Percentiles rank a stretch among this genome's conserved stretches.
Evolutionary conservation across 345 rosid genomes (phyloP).

Genomic region (Moricandia moricandioides): DNA sequence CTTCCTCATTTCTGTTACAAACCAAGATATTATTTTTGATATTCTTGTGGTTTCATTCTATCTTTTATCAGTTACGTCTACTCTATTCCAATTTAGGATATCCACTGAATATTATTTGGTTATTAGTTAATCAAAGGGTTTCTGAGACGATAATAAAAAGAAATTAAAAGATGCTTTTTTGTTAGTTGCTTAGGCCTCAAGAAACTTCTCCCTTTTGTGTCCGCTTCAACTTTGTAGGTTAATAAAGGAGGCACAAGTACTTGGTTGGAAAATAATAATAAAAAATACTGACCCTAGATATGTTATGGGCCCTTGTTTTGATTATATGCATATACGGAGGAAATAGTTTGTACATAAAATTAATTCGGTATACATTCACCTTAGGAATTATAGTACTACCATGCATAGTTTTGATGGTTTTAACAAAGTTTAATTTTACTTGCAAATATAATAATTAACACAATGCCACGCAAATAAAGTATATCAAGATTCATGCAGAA

Average conservation of each 20-base stretch:
- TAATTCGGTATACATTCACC: neutral
- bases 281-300: neutral
- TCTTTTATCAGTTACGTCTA: neutral
- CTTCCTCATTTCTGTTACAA: neutral
- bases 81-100: neutral
- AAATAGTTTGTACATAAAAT: neutral
- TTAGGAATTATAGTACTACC: neutral
- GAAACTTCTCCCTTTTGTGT: neutral
- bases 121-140: neutral
- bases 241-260: neutral
- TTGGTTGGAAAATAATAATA: neutral
- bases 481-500: neutral
- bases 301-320: neutral
- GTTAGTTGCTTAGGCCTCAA: neutral
- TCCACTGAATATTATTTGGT: neutral
- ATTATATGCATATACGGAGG: neutral
- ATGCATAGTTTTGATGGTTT: neutral
- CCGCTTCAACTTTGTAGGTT: neutral
- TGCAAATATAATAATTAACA: neutral
- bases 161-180: neutral
- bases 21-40: neutral
- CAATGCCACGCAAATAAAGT: neutral
- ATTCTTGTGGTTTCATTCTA: neutral
- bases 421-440: neutral
- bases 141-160: neutral